A percentile compares a stretch with the other conserved stretches of the same genome.
phyloP scores from a whole-genome alignment of 2,329 filamentous ascomycete genomes.

The Celoporthe dispersa region DNA sequence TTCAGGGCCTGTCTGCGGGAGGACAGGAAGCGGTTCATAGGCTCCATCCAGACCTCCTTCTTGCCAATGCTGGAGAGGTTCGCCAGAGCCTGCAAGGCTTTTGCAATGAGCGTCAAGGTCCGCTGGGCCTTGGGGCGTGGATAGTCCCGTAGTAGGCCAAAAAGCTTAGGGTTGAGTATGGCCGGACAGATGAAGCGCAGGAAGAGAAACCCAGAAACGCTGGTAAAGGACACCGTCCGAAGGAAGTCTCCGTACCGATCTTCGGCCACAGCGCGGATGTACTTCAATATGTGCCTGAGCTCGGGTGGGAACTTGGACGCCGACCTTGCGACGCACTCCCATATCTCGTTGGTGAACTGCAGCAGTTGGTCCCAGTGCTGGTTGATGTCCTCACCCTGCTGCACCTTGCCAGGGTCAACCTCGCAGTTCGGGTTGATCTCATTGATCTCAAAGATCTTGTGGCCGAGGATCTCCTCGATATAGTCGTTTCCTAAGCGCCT shows the following conservation, averaged over 20 bases:
- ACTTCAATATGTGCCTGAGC: slow-evolving; percentile 83
- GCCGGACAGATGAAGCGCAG: slow-evolving; percentile 94
- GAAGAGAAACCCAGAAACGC: slow-evolving; percentile 93
- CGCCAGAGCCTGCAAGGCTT: slow-evolving; percentile 86
- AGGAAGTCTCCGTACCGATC: slow-evolving; percentile 94
- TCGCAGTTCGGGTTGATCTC: slow-evolving; percentile 91
- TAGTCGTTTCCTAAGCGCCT: slow-evolving; percentile 91
- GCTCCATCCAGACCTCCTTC: slow-evolving; percentile 98
- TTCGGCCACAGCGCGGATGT: slow-evolving; percentile 89
- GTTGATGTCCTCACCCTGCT: slow-evolving; percentile 70
- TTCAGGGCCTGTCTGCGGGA: slow-evolving; percentile 81
- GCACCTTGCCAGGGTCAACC: slow-evolving; percentile 84
- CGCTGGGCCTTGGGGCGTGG: slow-evolving; percentile 82
- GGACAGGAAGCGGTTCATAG: slow-evolving; percentile 88
- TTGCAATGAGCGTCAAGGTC: slow-evolving; percentile 89
- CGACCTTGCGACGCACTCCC: slow-evolving; percentile 81
- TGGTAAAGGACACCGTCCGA: slow-evolving; percentile 87
- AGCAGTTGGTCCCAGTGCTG: slow-evolving; percentile 83
- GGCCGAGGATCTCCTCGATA: slow-evolving; percentile 81
- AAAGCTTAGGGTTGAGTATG: slow-evolving; percentile 93
- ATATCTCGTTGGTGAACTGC: slow-evolving; percentile 78
- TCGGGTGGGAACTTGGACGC: slow-evolving; percentile 77
- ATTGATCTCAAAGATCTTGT: slow-evolving; percentile 87
- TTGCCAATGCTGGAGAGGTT: slow-evolving; percentile 91
- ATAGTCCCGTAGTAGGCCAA: slow-evolving; percentile 82